Percentiles rank a stretch among this genome's conserved stretches.
Evolutionary conservation across 108 stramenopile species (phyloP).

Genomic region (Mayamaea pseudoterrestris): DNA sequence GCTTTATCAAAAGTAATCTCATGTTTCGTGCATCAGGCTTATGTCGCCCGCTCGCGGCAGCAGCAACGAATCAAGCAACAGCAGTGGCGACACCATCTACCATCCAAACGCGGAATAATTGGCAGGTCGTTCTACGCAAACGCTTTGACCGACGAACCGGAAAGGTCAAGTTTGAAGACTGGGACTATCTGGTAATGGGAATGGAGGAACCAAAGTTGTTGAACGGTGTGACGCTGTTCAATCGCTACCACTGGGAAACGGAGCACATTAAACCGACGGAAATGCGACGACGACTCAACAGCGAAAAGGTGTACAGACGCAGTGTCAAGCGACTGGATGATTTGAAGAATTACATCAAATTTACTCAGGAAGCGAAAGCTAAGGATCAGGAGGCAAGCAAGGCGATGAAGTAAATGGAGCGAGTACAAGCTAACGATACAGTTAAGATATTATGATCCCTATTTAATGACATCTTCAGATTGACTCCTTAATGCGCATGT

Average conservation of each 20-base stretch:
- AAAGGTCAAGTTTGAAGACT: not conserved
- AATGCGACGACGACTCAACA: not conserved
- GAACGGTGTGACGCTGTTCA: not conserved
- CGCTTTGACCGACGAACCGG: not conserved
- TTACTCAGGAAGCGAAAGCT: conserved; percentile 1
- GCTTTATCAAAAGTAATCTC: too few species aligned
- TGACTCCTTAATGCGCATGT: too few species aligned
- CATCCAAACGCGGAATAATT: not conserved
- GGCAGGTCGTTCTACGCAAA: not conserved
- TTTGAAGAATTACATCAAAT: conserved; percentile 4
- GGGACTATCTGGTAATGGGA: not conserved
- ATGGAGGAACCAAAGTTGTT: not conserved
- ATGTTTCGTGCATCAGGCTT: too few species aligned
- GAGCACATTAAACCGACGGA: conserved; percentile 7
- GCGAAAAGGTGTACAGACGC: not conserved
- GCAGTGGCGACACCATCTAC: too few species aligned
- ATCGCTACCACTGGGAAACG: not conserved
- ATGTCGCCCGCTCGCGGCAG: too few species aligned
- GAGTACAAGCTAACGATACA: too few species aligned
- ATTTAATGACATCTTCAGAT: too few species aligned
- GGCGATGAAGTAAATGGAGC: too few species aligned
- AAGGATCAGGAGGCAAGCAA: too few species aligned
- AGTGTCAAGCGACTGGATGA: conserved; percentile 4
- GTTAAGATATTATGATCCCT: too few species aligned
- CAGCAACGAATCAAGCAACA: too few species aligned